Evolutionary conservation across 371 early-diverging fungal genomes (phyloP), one percentile per base, ranked within the genome.

Genomic region (Haplosporangium sp.): DNA sequence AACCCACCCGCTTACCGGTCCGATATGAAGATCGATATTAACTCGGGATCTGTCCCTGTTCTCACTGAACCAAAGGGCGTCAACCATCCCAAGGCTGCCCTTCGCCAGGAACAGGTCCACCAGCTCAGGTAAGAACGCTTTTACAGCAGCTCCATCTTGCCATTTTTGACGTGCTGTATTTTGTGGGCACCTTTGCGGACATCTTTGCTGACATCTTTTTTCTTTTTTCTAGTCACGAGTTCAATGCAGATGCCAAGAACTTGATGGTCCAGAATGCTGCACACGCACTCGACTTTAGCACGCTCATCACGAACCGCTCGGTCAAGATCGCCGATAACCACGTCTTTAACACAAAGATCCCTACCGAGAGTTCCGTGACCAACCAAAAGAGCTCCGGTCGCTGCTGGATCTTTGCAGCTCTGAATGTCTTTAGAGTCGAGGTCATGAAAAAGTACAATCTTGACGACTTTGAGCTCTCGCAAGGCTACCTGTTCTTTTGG

Each of bases 391-490:
- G 83, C 69, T 89, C 90, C n/a, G 95, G 95, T 18, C 88, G 95
- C 16, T 94, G 95, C 85, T 94, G 95, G 95, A 69, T 94, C 45
- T 94, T 94, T 85, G 95, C 95, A 20, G 94, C 90, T 56, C 80
- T 88, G 45, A 90, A 90, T 71, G 83, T 88, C 36, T 68, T 90
- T 71, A 84, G 91, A 6, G 64, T 86, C 58, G 67, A 71, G 58
- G 69, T 89, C 60, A 89, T 89, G 83, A 82, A 83, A 61, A 84
- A 86, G 84, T 85, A 90, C 81, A 92, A 93, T 53, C 77, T 94
- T 50, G 93, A 94, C 46, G 89, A 89, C 59, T 91, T 94, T 75
- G 94, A 94, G 74, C 86, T 94, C 23, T 91, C 91, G 38, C 94
- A 94, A 81, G 86, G 88, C 55, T 94, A 87, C 60, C 73, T 94